Evolutionary conservation across 2,329 filamentous ascomycete genomes (phyloP).

Genomic region (Aspergillus sp.): DNA sequence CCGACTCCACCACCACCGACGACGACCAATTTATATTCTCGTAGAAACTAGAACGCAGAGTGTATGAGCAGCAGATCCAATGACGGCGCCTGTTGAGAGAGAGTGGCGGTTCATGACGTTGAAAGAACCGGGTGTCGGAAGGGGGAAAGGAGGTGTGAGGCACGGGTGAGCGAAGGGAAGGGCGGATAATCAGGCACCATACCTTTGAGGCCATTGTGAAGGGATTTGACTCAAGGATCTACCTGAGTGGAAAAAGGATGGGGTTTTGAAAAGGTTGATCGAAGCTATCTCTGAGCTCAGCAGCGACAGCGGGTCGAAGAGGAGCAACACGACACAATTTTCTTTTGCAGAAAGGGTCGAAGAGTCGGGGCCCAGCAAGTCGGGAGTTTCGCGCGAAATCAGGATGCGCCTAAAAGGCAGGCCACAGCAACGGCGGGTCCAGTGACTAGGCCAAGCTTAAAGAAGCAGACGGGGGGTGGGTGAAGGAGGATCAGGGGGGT

Average conservation of each 20-base stretch:
- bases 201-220: slow-evolving; percentile 38
- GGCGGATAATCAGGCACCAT: slow-evolving; percentile 16
- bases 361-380: slow-evolving; percentile 32
- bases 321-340: slow-evolving; percentile 31
- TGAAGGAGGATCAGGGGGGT: slow-evolving; percentile 26
- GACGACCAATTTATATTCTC: slow-evolving; percentile 95
- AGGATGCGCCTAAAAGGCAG: slow-evolving; percentile 29
- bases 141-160: slow-evolving; percentile 14
- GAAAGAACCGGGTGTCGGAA: slow-evolving; percentile 6
- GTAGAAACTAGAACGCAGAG: slow-evolving; percentile 65
- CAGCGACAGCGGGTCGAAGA: slow-evolving; percentile 28
- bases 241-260: slow-evolving; percentile 15
- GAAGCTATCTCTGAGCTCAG: slow-evolving; percentile 32
- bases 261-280: slow-evolving; percentile 24
- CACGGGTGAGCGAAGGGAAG: slow-evolving; percentile 5
- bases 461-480: slow-evolving; percentile 25
- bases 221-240: slow-evolving; percentile 20
- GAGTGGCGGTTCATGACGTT: background rate
- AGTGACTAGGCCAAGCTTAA: slow-evolving; percentile 36
- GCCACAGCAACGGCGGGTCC: slow-evolving; percentile 35
- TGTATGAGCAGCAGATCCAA: slow-evolving; percentile 27
- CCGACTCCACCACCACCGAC: slow-evolving; percentile 97
- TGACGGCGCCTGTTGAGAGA: slow-evolving; percentile 2
- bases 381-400: slow-evolving; percentile 31
- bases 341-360: slow-evolving; percentile 32